Base-by-base conservation (phyloP, 2,329 filamentous ascomycete genomes). In the Endoconidiophora polonica region DNA sequence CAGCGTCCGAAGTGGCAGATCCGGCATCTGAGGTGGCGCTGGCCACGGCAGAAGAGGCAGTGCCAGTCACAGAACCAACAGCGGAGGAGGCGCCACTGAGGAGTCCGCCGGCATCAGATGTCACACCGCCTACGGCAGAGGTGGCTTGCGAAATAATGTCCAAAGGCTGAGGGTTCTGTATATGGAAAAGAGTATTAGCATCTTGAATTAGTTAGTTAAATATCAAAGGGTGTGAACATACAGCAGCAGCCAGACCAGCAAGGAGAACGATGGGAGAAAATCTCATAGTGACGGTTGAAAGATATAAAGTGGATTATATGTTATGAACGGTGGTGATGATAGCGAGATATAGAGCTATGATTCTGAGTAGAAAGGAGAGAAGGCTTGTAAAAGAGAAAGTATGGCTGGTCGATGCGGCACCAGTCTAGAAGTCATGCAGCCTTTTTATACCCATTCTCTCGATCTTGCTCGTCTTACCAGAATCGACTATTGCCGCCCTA, bases 241-340 rank as follows among this genome's bases (percentile, higher is more conserved):
- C 62, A 56, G 62, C 53, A 46, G 59, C 59, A 42, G 65, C 56
- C 55, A 60, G 57, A 49, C 63, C 53, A 54, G 44, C 44, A 18
- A 64, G 41, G 49, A 60, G 56, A 42, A 58, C 55, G 26, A 40
- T 29, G 56, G 57, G 58, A 58, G 62, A 59, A 61, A 65, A 62
- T 62, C 65, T 65, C 65, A 67, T 66, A 51, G 22, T 48, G 50
- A 20, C 41, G 58, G 58, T 52, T 29, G 6, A 18, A 18, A 29
- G 5, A 10, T 29, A 10, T 1, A 29, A 29, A 1, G 6, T 7
- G 10, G 26, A 18, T 18, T 29, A 1, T 29, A 10, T 29, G 26
- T 6, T 29, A 29, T 29, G 2, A 2, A 29, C 6, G 26, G 26
- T 10, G 10, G 26, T 29, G 10, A 10, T 29, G 5, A 29, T 29